Evolutionary conservation across 768 basidiomycete species (phyloP), one percentile per base, ranked within the genome.

Genomic region (Fomitopsis pulvina): DNA sequence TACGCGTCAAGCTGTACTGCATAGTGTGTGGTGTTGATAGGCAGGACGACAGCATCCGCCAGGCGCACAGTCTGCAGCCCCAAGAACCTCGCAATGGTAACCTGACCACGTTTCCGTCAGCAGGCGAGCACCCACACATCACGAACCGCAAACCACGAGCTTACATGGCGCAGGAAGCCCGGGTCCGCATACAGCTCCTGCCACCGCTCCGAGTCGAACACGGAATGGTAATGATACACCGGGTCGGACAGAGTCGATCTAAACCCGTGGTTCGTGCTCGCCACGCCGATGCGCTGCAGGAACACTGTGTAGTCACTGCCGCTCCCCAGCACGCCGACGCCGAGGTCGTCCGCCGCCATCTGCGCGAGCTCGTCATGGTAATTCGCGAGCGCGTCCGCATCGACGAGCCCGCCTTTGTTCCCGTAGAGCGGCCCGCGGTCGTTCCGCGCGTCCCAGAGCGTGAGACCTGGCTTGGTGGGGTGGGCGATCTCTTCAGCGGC

Each of bases 291-390:
- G 37, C 83, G 73, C 65, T 97, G 91, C 58, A 98, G 68, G 71
- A 97, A 96, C 9, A 91, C 85, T 0, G 94, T 96, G 57, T 77
- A 97, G 66, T 97, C 95, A 51, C 88, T 91, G 22, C 91, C 91
- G 45, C 84, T 87, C 34, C 91, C 91, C n/a, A 92, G 68, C 14
- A 87, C 76, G 0, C 37, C 32, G 29, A 92, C 66, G 18, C 74
- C 77, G 9, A 68, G 63, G 24, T 68, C 61, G 25, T 63, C 62
- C 3, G 63, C 54, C 2, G 59, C 60, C 24, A 24, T 20, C 28
- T 27, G 52, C 34, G 39, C 43, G 28, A n/a, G 49, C 54, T 74
- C 63, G 20, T 66, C 59, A 20, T 71, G 63, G 57, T 77, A 75
- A 47, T 69, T 63, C 9, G 60, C 58, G 45, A 74, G 37, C 41